Evolutionary conservation across 345 rosid species (phyloP), one percentile per base, ranked within the genome.

Genomic region (Odontarrhena argentea): DNA sequence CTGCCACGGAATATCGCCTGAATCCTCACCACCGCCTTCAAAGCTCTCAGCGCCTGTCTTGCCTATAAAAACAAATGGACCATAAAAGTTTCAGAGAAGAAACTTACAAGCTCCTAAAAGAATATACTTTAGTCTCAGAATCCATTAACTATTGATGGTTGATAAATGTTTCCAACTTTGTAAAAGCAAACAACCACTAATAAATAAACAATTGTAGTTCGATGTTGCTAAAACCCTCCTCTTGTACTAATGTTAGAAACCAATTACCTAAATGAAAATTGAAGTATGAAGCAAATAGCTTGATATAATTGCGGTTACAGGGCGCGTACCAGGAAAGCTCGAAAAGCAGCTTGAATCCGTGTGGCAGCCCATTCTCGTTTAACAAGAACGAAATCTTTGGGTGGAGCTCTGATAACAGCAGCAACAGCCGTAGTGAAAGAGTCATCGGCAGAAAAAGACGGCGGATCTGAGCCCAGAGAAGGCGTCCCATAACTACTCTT

Each of bases 291-390:
- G 43, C 43, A 14, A 55, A 55, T 30, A 55, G 34, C 18, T 22
- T 40, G 42, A 7, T 7, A 45, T 62, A 7, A 12, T 47, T 11
- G 53, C 1, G 1, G 51, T n/a, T 11, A 12, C 11, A 35, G 46
- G 7, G 0, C 68, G 0, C 22, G 60, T 84, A 93, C 96, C 89
- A 94, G 12, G 62, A 88, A 79, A 45, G 95, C 87, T 54, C 99
- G 79, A 9, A 91, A 88, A 36, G 96, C 85, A 7, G 96, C 81
- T 61, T 94, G 97, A 71, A 91, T 86, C 18, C 97, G 86, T 41
- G 90, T 91, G 0, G 97, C 87, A 11, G 96, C 96, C 97, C 97
- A 88, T 80, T 91, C 96, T 63, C 79, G 77, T 76, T 79, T 88
- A 53, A 91, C 75, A 32, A 69, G 78, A 73, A 71, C 67, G 84